These are phyloP conservation scores for Nicotiana benthamiana DNA, from an alignment of 257 asterid species.

Conservation along the genomic window DNA sequence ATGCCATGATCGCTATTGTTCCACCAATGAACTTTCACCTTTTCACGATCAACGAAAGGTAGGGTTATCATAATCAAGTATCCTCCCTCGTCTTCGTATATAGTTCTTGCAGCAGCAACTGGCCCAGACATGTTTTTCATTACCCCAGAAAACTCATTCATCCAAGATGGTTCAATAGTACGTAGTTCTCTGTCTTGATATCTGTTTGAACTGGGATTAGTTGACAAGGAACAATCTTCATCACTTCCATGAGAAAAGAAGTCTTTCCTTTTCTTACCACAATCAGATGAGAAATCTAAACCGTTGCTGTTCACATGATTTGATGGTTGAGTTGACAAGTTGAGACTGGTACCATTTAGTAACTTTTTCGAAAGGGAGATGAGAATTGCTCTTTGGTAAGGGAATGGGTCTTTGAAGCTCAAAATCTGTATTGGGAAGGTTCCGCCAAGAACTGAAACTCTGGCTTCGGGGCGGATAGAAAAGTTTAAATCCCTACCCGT, in stretches of 20 bases:
- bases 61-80: conserved; percentile 52
- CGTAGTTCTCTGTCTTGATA: conserved; percentile 36
- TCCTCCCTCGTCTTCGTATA: conserved; percentile 62
- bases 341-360: conserved; percentile 47
- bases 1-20: conserved; percentile 57
- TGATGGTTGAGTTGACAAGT: conserved; percentile 40
- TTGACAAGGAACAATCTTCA: conserved; percentile 28
- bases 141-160: conserved; percentile 50
- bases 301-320: conserved; percentile 30
- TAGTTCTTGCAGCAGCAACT: conserved; percentile 55
- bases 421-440: conserved; percentile 51
- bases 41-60: conserved; percentile 58
- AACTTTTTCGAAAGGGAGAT: conserved; percentile 39
- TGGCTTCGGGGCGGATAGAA: conserved; percentile 48
- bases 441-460: conserved; percentile 56
- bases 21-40: conserved; percentile 70
- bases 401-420: conserved; percentile 48
- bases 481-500: conserved; percentile 50
- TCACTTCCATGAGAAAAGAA: conserved; percentile 39
- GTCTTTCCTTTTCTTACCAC: conserved; percentile 57
- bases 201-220: conserved; percentile 14
- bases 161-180: conserved; percentile 47
- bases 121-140: conserved; percentile 51
- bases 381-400: conserved; percentile 27
- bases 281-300: conserved; percentile 40